Evolutionary conservation across 1,284 basidiomycete genomes (phyloP).

Genomic region (Sparassis latifolia): DNA sequence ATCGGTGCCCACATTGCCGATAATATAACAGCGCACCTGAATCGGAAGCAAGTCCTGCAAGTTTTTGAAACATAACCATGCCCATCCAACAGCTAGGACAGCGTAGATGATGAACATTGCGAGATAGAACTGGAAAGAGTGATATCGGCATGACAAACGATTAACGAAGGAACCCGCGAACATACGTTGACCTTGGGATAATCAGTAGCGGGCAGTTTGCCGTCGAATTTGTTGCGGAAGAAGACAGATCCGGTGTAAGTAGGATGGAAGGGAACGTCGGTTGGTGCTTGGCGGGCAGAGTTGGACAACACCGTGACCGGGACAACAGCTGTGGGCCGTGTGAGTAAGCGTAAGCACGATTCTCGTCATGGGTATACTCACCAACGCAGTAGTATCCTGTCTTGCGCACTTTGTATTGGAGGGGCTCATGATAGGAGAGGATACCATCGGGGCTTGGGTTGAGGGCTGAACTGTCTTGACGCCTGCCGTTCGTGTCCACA

Average conservation of each 20-base stretch:
- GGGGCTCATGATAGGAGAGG: constrained; percentile 52
- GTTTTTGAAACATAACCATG: constrained; percentile 79
- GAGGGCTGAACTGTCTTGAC: constrained; percentile 18
- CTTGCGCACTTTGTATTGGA: constrained; percentile 77
- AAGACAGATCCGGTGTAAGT: constrained; percentile 76
- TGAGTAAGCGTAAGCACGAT: constrained; percentile 7
- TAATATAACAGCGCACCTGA: constrained; percentile 45
- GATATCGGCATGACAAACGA: background rate
- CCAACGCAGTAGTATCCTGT: constrained; percentile 96
- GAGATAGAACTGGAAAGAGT: constrained; percentile 73
- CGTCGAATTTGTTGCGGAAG: constrained; percentile 87
- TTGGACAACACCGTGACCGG: constrained; percentile 66
- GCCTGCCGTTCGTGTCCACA: constrained; percentile 16
- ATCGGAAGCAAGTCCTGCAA: constrained; percentile 80
- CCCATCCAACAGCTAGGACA: constrained; percentile 71
- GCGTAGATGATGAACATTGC: constrained; percentile 76
- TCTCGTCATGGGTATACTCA: constrained; percentile 30
- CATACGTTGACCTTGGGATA: constrained; percentile 96
- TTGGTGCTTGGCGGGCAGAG: constrained; percentile 29
- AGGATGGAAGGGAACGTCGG: constrained; percentile 64
- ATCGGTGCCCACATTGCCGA: background rate
- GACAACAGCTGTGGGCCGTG: constrained; percentile 57
- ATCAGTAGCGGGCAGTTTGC: constrained; percentile 87
- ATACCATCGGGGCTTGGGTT: constrained; percentile 45
- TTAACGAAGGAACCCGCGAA: constrained; percentile 6